Conservation (phyloP, 2,329 filamentous ascomycete genomes). For the Talaromyces sp. region DNA sequence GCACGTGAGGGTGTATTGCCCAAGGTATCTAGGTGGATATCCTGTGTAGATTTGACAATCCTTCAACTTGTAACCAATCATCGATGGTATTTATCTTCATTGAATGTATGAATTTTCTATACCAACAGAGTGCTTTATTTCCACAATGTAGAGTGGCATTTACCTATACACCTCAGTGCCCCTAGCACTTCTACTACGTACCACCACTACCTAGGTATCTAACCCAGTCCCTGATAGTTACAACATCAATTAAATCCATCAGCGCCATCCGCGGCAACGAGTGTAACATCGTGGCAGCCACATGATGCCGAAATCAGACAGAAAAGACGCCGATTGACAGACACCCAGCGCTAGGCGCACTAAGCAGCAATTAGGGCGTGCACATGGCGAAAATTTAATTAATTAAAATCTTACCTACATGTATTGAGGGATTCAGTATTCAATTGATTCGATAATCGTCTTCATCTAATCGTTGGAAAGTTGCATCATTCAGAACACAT, state of each 20-base stretch:
- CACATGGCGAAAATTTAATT: background rate
- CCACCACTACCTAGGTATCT: background rate
- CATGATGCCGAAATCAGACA: background rate
- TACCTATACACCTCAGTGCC: too few relatives aligned
- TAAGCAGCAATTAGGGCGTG: too few relatives aligned
- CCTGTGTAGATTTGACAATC: background rate
- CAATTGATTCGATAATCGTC: background rate
- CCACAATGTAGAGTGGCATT: too few relatives aligned
- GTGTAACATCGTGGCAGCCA: constrained; percentile 3
- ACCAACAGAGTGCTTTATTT: too few relatives aligned
- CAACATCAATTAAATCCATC: too few relatives aligned
- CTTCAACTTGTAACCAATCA: background rate
- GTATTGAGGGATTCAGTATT: too few relatives aligned
- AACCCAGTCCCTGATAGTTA: background rate
- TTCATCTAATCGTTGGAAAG: background rate
- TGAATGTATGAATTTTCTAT: too few relatives aligned
- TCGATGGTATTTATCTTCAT: too few relatives aligned
- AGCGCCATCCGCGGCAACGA: background rate
- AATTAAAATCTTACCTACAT: background rate
- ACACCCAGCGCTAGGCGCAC: background rate
- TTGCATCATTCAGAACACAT: background rate
- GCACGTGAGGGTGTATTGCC: background rate
- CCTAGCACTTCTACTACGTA: too few relatives aligned
- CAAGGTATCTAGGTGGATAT: background rate
- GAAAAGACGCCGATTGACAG: background rate